These are phyloP conservation scores for Dictyostelium capitatum DNA, from an alignment of 78 protist genomes.

Conservation along the genomic window DNA sequence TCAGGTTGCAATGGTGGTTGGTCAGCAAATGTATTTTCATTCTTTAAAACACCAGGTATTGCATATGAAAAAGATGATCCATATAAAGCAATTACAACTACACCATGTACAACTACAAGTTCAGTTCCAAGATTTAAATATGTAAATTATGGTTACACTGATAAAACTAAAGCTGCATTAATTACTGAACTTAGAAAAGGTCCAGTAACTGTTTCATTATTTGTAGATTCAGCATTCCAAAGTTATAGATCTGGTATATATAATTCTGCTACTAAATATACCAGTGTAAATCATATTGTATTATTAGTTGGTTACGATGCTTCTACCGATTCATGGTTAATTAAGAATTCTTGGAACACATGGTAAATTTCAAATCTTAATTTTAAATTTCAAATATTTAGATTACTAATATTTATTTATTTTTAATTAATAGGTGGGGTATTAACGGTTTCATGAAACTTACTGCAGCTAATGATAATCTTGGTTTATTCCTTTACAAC, in stretches of 20 bases:
- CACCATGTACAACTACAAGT: background rate
- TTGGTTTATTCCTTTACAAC: background rate
- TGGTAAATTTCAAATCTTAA: too few relatives aligned
- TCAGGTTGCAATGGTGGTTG: conserved; percentile 75
- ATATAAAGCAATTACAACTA: conserved; percentile 14
- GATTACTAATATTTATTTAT: too few relatives aligned
- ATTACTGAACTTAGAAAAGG: conserved; percentile 47
- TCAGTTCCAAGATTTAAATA: conserved; percentile 15
- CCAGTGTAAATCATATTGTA: conserved; percentile 38
- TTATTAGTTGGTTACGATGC: conserved; percentile 29
- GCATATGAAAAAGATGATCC: conserved; percentile 54
- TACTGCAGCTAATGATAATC: conserved; percentile 40
- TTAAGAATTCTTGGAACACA: conserved; percentile 31
- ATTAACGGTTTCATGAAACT: background rate
- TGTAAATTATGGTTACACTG: background rate
- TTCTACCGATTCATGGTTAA: conserved; percentile 14
- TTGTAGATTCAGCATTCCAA: conserved; percentile 58
- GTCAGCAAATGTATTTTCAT: conserved; percentile 16
- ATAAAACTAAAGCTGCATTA: conserved; percentile 22
- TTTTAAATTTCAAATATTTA: too few relatives aligned
- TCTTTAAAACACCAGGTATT: conserved; percentile 32
- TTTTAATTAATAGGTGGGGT: conserved; percentile 30
- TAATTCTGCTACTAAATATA: conserved; percentile 25
- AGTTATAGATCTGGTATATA: conserved; percentile 30
- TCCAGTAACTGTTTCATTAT: conserved; percentile 24